phyloP scores from a whole-genome alignment of 1,284 basidiomycete genomes.

The Trichosporon sp. region DNA sequence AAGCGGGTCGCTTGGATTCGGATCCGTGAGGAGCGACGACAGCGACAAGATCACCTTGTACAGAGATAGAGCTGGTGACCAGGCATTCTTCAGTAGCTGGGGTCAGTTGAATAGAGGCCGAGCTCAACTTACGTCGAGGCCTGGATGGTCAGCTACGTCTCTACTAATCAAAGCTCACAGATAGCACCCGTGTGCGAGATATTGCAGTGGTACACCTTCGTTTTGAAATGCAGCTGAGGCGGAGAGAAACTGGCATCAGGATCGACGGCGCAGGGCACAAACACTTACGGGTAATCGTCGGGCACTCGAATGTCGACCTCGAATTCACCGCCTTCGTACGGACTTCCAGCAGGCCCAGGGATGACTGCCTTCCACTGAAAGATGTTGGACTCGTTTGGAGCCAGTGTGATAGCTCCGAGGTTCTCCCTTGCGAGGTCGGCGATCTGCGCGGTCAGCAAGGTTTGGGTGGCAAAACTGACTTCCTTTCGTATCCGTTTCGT shows the following conservation, averaged over 20 bases:
- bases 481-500: conserved; percentile 83
- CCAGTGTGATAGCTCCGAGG: conserved; percentile 65
- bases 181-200: conserved; percentile 60
- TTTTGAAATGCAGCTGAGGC: conserved; percentile 69
- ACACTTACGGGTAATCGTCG: conserved; percentile 72
- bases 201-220: conserved; percentile 91
- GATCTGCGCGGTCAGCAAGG: conserved; percentile 49
- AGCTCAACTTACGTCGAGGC: conserved; percentile 41
- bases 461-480: conserved; percentile 19
- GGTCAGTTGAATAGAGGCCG: not conserved
- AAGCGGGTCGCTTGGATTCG: conserved; percentile 80
- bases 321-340: conserved; percentile 83
- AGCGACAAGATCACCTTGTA: conserved; percentile 92
- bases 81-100: conserved; percentile 79
- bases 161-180: conserved; percentile 31
- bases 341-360: conserved; percentile 75
- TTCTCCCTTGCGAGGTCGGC: conserved; percentile 77
- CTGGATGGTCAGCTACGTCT: conserved; percentile 22
- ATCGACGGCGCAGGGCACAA: not conserved
- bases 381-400: conserved; percentile 56
- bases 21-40: conserved; percentile 93
- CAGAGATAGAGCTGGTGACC: conserved; percentile 82
- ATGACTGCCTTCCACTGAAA: conserved; percentile 65
- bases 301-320: conserved; percentile 66
- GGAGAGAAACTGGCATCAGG: conserved; percentile 65